Evolutionary conservation across 371 early-diverging fungal species (phyloP), one percentile per base, ranked within the genome.

Genomic region (Mortierella polycephala): DNA sequence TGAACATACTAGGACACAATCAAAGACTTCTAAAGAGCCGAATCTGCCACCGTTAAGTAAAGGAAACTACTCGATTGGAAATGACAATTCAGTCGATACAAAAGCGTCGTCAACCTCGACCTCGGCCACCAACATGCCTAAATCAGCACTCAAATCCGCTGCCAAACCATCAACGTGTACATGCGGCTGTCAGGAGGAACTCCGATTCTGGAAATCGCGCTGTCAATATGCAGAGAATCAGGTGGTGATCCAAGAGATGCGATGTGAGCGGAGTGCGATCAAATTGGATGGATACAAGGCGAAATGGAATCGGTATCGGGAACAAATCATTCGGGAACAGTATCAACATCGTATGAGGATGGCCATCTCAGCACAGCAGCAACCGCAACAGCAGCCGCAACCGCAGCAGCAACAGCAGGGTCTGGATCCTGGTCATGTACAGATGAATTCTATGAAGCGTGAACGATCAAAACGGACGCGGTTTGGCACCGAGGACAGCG

Each of bases 121-220:
- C 9, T 4, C 23, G 30, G 30, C 30, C 30, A 30, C 4, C 30
- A 30, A 30, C 30, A 30, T 30, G 30, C 30, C 30, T 30, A 30
- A 30, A 55, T 20, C 37, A 40, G 7, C 8, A 8, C 68, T 44
- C 6, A 53, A 56, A 14, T 63, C 74, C 2, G 67, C 55, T 10
- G 59, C 67, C 64, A 73, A 67, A 13, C 20, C 63, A 45, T 46
- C 53, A 3, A 37, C 37, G 1, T 79, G 79, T 21, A 21, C n/a
- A 10, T 69, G 66, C 41, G 73, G 69, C 8, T 79, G 73, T 30
- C 79, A 72, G 21, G 73, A 72, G 37, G 79, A 72, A 21, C 14
- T 69, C 44, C 23, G 37, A 39, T 58, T 62, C 7, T 65, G 64
- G 69, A 72, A 60, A 42, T 47, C 69, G 10, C 64, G 66, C 0